A percentile compares a stretch with the other conserved stretches of the same genome.
These are phyloP conservation scores for Picochlorum sp. DNA, from an alignment of 139 green algal species.

Conservation along the genomic window DNA sequence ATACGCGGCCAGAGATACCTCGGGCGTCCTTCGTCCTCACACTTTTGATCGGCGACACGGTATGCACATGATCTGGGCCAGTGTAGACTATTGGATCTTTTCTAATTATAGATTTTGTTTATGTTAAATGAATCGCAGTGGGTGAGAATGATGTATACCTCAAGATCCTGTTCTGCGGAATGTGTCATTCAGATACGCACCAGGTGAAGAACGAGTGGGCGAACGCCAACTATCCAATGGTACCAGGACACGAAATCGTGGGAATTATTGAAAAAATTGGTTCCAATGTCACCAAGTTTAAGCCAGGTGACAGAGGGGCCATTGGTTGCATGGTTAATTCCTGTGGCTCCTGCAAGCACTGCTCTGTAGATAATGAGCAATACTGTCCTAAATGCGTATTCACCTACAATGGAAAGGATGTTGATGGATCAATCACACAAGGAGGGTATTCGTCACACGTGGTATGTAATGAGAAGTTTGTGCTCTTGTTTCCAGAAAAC, in stretches of 20 bases:
- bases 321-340: conserved; percentile 67
- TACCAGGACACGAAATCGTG: conserved; percentile 68
- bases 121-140: conserved; percentile 37
- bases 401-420: conserved; percentile 59
- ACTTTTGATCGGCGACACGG: background rate
- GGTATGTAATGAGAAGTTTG: conserved; percentile 35
- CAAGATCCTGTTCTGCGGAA: conserved; percentile 41
- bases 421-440: conserved; percentile 39
- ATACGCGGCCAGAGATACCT: background rate
- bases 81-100: background rate
- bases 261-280: conserved; percentile 73
- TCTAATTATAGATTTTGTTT: background rate
- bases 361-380: conserved; percentile 27
- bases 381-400: conserved; percentile 36
- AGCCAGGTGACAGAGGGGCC: conserved; percentile 55
- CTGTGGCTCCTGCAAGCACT: conserved; percentile 43
- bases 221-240: conserved; percentile 17
- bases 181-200: conserved; percentile 81
- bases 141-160: conserved; percentile 41
- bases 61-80: too few species aligned
- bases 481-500: conserved; percentile 43
- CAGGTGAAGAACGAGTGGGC: conserved; percentile 55
- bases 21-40: background rate
- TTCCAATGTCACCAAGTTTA: conserved; percentile 47
- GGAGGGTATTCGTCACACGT: conserved; percentile 66